These are phyloP conservation scores for Leavenworthia alabamica DNA, from an alignment of 345 rosid genomes.

Conservation along the genomic window DNA sequence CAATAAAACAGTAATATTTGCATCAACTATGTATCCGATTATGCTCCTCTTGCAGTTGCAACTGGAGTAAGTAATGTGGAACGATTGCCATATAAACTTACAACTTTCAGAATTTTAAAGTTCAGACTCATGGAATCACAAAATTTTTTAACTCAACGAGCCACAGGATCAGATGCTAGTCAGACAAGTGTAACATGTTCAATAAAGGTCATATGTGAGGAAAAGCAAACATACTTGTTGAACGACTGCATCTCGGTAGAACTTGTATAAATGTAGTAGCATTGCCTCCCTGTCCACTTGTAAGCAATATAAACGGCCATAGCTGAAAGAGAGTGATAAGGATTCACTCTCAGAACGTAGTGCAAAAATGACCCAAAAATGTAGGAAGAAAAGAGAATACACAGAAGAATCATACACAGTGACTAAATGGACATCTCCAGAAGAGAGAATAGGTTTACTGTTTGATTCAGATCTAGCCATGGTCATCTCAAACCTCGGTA, in stretches of 20 bases:
- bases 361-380: background rate
- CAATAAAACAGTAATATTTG: background rate
- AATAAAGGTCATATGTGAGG: background rate
- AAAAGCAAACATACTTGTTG: slow-evolving; percentile 56
- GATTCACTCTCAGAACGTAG: background rate
- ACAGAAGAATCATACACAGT: slow-evolving; percentile 57
- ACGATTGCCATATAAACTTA: background rate
- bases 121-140: slow-evolving; percentile 3
- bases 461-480: slow-evolving; percentile 84
- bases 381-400: slow-evolving; percentile 2
- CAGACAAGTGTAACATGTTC: background rate
- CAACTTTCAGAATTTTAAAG: background rate
- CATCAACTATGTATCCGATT: background rate
- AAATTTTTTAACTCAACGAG: background rate
- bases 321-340: slow-evolving; percentile 44
- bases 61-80: background rate
- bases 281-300: slow-evolving; percentile 97
- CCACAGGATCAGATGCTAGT: slow-evolving; percentile 1
- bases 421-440: slow-evolving; percentile 76
- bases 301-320: slow-evolving; percentile 97
- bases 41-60: background rate
- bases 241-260: slow-evolving; percentile 92
- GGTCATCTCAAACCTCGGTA: slow-evolving; percentile 94
- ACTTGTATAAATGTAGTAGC: slow-evolving; percentile 81
- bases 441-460: slow-evolving; percentile 82